A percentile compares a stretch with the other conserved stretches of the same genome.
phyloP scores from a whole-genome alignment of 345 rosid genomes.

The Aurinia saxatilis region DNA sequence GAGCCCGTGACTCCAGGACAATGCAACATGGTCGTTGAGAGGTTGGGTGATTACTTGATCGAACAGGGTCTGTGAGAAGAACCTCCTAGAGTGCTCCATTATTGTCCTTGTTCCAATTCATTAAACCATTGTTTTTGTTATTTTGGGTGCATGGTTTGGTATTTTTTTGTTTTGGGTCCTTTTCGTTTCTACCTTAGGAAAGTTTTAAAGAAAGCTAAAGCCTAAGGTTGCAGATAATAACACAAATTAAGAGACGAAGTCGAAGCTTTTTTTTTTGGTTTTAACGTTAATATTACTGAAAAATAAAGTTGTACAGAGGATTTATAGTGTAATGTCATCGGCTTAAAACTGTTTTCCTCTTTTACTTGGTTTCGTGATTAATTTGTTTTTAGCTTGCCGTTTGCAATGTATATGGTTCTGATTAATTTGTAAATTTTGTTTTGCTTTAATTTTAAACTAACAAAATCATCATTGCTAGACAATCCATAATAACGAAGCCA shows the following conservation, averaged over 20 bases:
- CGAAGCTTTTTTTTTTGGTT: not conserved
- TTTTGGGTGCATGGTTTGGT: not conserved
- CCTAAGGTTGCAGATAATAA: slow-evolving; percentile 20
- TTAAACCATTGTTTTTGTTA: slow-evolving; percentile 2
- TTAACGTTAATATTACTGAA: too few relatives aligned
- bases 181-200: slow-evolving; percentile 9
- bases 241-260: not conserved
- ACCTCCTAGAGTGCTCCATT: not conserved
- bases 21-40: slow-evolving; percentile 86
- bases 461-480: not conserved
- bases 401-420: not conserved
- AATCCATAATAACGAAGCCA: not conserved
- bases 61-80: slow-evolving; percentile 61
- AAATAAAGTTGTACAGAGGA: too few relatives aligned
- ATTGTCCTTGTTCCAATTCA: not conserved
- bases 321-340: too few relatives aligned
- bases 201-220: slow-evolving; percentile 1
- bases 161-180: not conserved
- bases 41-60: slow-evolving; percentile 76
- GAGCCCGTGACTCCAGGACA: slow-evolving; percentile 82
- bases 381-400: not conserved
- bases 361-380: slow-evolving; percentile 9
- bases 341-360: not conserved
- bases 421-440: not conserved
- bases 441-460: not conserved